phyloP scores from a whole-genome alignment of 192 early-diverging fungal species.

The Coemansia sp. region DNA sequence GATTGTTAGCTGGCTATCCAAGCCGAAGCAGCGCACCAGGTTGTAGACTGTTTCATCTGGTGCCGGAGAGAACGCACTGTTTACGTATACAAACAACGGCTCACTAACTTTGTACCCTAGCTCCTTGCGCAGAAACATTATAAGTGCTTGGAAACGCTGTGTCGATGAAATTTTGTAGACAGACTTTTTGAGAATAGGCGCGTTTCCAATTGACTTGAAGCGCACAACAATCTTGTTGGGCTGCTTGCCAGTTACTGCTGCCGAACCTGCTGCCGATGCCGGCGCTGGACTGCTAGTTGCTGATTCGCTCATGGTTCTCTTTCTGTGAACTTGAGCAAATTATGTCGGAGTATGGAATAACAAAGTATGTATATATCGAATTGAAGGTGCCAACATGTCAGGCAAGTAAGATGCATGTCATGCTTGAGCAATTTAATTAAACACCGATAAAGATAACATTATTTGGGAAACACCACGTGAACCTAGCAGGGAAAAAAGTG shows the following conservation, averaged over 20 bases:
- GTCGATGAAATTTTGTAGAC: conserved; percentile 82
- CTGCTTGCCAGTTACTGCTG: conserved; percentile 10
- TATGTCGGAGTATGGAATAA: no score
- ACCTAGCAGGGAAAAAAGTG: no score
- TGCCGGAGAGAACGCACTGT: conserved; percentile 90
- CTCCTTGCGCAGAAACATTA: conserved; percentile 79
- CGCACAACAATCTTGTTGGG: conserved; percentile 70
- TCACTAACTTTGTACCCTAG: conserved; percentile 72
- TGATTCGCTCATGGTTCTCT: conserved; percentile 7
- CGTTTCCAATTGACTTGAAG: conserved; percentile 82
- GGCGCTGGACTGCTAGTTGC: not conserved
- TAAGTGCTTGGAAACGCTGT: conserved; percentile 81
- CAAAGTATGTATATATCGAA: no score
- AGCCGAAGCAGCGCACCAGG: conserved; percentile 78
- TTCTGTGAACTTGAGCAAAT: not conserved
- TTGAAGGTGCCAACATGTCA: no score
- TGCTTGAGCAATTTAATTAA: not conserved
- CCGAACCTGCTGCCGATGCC: conserved; percentile 8
- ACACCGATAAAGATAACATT: not conserved
- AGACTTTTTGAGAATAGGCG: conserved; percentile 84
- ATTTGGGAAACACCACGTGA: not conserved
- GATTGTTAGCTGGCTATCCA: conserved; percentile 78
- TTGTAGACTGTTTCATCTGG: conserved; percentile 87
- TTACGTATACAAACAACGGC: conserved; percentile 88
- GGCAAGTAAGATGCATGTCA: no score